Evolutionary conservation across 805 yeast species (phyloP), one percentile per base, ranked within the genome.

Genomic region (Candida tibetensis): DNA sequence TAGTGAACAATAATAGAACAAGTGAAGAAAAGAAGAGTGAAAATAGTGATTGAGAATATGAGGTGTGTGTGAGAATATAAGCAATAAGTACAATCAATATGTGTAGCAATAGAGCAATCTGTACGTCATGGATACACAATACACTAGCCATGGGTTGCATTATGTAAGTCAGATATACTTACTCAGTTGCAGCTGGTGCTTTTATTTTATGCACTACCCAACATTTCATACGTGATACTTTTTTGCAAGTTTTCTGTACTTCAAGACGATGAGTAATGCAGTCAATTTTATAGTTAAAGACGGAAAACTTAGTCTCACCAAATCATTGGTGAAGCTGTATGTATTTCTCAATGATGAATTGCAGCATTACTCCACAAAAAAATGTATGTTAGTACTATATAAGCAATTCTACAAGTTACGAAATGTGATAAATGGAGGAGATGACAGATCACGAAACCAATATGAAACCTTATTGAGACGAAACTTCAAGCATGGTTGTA

Each of bases 351-450:
- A 28, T n/a, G 36, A 39, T 14, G 15, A 27, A 16, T 2, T 22
- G 7, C 19, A 4, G 4, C 25, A 14, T 5, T 37, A 48, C 2
- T 30, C 35, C 10, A 45, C 41, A 32, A 41, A 31, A 29, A 30
- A 39, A 13, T 45, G 48, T 37, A 40, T 49, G n/a, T 38, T 53
- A 5, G 28, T 47, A 5, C 40, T 53, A 2, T 69, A 69, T 42
- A 66, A 59, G 41, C 55, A 49, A 32, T 58, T 68, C 30, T 66
- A 46, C 44, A 49, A 53, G 22, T 49, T 68, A 15, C 53, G 73
- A 13, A 44, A 55, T 21, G 31, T 60, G 29, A 42, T 59, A 4
- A 52, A 51, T 19, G 40, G 40, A 5, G 49, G 27, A 15, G 30
- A 42, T 21, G 23, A 25, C 14, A 36, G 17, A 15, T 17, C 32